These are phyloP conservation scores for Tolypocladium paradoxum DNA, from an alignment of 2,329 filamentous ascomycete genomes.

Conservation along the genomic window DNA sequence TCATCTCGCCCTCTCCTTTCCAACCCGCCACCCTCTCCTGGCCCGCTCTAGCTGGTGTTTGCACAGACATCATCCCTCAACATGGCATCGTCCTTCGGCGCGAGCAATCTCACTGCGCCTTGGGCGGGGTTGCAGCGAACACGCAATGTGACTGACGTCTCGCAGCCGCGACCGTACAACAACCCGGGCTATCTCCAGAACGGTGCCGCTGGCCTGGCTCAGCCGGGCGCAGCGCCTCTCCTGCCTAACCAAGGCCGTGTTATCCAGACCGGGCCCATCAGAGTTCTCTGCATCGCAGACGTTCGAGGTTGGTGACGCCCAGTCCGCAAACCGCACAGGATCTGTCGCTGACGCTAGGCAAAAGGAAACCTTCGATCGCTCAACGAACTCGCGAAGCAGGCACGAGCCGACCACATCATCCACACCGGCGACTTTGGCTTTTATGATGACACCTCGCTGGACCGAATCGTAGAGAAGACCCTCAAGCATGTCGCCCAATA, in stretches of 20 bases:
- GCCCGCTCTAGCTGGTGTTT: not conserved
- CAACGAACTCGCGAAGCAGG: slow-evolving; percentile 91
- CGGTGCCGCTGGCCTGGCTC: slow-evolving; percentile 42
- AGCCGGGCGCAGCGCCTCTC: slow-evolving; percentile 51
- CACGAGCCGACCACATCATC: slow-evolving; percentile 92
- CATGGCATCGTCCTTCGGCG: slow-evolving; percentile 1
- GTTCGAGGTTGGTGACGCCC: slow-evolving; percentile 47
- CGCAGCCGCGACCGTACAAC: slow-evolving; percentile 34
- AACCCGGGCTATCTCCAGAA: slow-evolving; percentile 52
- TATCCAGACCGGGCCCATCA: slow-evolving; percentile 53
- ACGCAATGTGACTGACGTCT: slow-evolving; percentile 11
- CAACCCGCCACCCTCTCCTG: not conserved
- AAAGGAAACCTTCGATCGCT: slow-evolving; percentile 88
- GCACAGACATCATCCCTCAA: not conserved
- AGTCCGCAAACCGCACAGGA: not conserved
- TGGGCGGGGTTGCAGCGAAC: not conserved
- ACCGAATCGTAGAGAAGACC: slow-evolving; percentile 97
- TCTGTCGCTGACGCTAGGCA: slow-evolving; percentile 6
- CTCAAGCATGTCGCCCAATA: slow-evolving; percentile 98
- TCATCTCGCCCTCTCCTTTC: not conserved
- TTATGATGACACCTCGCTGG: slow-evolving; percentile 91
- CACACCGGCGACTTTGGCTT: slow-evolving; percentile 99
- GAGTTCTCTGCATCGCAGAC: slow-evolving; percentile 61
- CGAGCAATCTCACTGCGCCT: not conserved
- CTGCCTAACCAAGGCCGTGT: slow-evolving; percentile 58